These are phyloP conservation scores for Daphne laureola DNA, from an alignment of 441 rosid species.

Conservation along the genomic window DNA sequence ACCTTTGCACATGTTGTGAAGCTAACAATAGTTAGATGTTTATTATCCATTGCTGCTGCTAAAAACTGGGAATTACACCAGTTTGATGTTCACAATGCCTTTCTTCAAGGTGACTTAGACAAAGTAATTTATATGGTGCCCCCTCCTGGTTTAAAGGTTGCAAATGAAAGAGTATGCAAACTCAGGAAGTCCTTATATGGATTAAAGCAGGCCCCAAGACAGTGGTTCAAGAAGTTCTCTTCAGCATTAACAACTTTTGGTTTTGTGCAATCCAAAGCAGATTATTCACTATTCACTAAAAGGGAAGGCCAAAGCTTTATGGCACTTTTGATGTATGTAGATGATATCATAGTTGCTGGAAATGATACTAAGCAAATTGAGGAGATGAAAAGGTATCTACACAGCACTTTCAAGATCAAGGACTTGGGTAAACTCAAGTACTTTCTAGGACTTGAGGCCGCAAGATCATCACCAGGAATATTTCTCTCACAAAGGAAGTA, in stretches of 20 bases:
- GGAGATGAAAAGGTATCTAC: not conserved
- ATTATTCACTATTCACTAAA: not conserved
- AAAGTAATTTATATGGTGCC: not conserved
- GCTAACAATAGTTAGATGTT: not conserved
- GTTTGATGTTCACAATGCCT: not conserved
- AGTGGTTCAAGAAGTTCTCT: not conserved
- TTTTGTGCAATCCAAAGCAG: not conserved
- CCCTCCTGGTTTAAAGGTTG: not conserved
- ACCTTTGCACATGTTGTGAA: conserved; percentile 2
- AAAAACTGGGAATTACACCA: not conserved
- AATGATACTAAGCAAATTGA: not conserved
- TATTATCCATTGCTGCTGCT: not conserved
- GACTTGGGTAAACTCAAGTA: not conserved
- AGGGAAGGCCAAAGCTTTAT: not conserved
- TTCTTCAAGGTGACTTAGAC: not conserved
- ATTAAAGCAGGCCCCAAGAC: not conserved
- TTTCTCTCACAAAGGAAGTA: not conserved
- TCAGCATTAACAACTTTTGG: not conserved
- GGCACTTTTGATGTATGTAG: not conserved
- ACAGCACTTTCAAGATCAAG: not conserved
- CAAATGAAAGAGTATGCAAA: no score
- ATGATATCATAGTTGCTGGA: not conserved
- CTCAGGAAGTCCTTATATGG: not conserved
- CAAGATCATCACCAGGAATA: not conserved
- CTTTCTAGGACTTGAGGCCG: not conserved